Evolutionary conservation across 768 basidiomycete genomes (phyloP).

Genomic region (Gelatoporia subvermispora): DNA sequence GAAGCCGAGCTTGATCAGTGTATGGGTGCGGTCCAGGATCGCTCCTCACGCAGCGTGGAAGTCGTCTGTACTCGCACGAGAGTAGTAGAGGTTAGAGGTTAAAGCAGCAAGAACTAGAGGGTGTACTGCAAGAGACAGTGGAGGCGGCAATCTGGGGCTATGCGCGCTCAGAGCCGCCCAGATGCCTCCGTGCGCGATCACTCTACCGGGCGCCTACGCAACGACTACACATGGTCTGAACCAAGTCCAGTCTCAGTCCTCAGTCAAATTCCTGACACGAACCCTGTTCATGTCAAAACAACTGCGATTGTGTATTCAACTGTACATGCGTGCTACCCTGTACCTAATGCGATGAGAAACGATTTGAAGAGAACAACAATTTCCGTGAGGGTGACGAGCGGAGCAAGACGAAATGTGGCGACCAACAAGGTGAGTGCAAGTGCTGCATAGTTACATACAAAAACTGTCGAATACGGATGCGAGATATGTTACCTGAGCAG

Average conservation of each 20-base stretch:
- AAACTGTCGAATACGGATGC: not conserved
- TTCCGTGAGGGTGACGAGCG: not conserved
- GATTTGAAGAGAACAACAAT: no score
- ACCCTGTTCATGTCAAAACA: no score
- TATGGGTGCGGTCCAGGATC: not conserved
- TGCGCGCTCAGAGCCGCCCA: not conserved
- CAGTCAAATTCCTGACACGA: no score
- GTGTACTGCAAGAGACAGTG: not conserved
- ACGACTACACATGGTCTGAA: no score
- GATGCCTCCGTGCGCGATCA: no score
- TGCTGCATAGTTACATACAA: slow-evolving; percentile 5
- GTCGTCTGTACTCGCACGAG: not conserved
- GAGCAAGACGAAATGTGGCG: not conserved
- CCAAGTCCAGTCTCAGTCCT: no score
- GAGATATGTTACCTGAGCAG: not conserved
- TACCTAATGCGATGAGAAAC: no score
- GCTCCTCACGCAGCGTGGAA: not conserved
- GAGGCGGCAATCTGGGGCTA: slow-evolving; percentile 5
- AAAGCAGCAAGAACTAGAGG: not conserved
- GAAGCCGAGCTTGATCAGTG: not conserved
- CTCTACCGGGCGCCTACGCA: no score
- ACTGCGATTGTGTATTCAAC: no score
- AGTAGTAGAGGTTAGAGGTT: not conserved
- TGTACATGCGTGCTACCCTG: no score
- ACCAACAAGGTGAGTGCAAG: not conserved